Evolutionary conservation across 2,329 filamentous ascomycete species (phyloP).

Genomic region (Exophiala sp.): DNA sequence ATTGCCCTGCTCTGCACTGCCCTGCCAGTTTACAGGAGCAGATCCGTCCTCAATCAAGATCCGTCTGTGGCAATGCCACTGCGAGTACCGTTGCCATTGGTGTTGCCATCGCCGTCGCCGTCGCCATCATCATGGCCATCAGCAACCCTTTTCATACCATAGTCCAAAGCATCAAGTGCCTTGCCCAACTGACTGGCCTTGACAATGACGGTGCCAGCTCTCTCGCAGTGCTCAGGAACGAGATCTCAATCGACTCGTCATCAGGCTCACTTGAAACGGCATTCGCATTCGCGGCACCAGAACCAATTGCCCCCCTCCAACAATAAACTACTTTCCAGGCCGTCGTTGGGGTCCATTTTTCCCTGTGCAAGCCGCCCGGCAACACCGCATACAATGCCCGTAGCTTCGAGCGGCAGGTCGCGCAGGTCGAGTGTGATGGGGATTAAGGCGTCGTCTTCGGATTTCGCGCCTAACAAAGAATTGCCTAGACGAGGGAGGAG

Average conservation of each 20-base stretch:
- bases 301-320: too few species aligned
- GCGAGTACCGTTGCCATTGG: too few species aligned
- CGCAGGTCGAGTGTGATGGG: constrained; percentile 85
- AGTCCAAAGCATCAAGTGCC: constrained; percentile 63
- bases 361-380: constrained; percentile 74
- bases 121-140: too few species aligned
- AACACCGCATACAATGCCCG: constrained; percentile 91
- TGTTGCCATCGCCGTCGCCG: too few species aligned
- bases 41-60: too few species aligned
- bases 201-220: constrained; percentile 84
- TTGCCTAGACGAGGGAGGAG: constrained; percentile 37
- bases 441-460: constrained; percentile 56
- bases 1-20: too few species aligned
- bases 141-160: constrained; percentile 28
- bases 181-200: constrained; percentile 65
- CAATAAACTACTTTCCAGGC: too few species aligned
- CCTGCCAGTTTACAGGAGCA: too few species aligned
- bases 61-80: too few species aligned
- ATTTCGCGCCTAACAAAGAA: constrained; percentile 65
- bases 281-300: background rate
- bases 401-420: constrained; percentile 75
- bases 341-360: constrained; percentile 50
- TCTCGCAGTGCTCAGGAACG: constrained; percentile 80
- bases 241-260: constrained; percentile 61
- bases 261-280: background rate